Percentiles rank a stretch among this genome's conserved stretches.
phyloP scores from a whole-genome alignment of 495 filamentous ascomycete species.

The Penicillium odoratum region DNA sequence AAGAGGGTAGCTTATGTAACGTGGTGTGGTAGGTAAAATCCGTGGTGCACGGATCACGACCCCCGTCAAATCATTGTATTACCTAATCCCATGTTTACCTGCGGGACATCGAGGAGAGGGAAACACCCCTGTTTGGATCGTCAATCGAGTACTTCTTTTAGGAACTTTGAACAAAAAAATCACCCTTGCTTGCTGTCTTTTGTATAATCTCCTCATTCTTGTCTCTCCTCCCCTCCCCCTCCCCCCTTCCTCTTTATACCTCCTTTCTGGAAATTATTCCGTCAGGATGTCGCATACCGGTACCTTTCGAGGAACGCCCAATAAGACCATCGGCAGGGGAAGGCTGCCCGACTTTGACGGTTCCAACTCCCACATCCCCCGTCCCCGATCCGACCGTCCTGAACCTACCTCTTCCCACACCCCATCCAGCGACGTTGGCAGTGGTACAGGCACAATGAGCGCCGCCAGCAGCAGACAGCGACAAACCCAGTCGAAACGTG shows the following conservation, averaged over 20 bases:
- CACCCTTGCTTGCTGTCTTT: constrained; percentile 22
- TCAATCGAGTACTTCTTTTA: constrained; percentile 21
- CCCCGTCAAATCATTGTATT: constrained; percentile 17
- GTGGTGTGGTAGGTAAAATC: no score
- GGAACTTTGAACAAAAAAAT: constrained; percentile 12
- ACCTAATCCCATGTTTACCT: constrained; percentile 28
- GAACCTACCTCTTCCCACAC: constrained; percentile 61
- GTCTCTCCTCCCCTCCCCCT: constrained; percentile 18
- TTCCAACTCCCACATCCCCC: constrained; percentile 74
- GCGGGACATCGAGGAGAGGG: constrained; percentile 11
- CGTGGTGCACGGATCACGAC: no score
- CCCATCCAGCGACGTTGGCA: constrained; percentile 55
- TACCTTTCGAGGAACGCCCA: constrained; percentile 46
- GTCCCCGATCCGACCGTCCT: constrained; percentile 77
- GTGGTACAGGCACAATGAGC: constrained; percentile 61
- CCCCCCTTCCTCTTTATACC: constrained; percentile 14
- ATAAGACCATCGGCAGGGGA: constrained; percentile 59
- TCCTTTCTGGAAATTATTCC: constrained; percentile 22
- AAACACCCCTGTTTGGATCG: constrained; percentile 35
- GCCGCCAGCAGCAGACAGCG: constrained; percentile 78
- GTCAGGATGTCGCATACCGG: constrained; percentile 60
- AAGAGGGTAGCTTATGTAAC: no score
- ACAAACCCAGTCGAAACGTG: constrained; percentile 92
- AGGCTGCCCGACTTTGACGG: constrained; percentile 68
- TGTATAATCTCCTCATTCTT: constrained; percentile 13